Percentiles rank a stretch among this genome's conserved stretches.
phyloP scores from a whole-genome alignment of 139 green algal genomes.

The Trebouxia sp. region DNA sequence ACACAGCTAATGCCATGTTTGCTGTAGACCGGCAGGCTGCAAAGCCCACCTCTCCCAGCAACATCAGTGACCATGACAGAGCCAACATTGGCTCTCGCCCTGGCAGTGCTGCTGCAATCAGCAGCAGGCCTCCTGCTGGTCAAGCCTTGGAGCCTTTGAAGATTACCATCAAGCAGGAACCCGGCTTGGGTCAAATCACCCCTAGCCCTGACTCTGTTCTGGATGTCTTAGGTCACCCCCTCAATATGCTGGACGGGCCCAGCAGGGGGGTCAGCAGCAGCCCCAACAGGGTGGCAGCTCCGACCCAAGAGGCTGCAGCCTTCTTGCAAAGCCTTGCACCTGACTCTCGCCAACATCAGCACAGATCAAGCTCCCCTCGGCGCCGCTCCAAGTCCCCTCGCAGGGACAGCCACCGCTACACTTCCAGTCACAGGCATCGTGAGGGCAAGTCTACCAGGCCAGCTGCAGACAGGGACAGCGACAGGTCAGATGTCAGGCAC shows the following conservation, averaged over 20 bases:
- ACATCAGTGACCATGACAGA: slow-evolving; percentile 1
- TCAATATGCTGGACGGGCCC: neutral
- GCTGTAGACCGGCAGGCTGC: neutral
- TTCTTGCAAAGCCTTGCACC: neutral
- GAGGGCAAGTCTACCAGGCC: neutral
- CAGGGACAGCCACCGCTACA: neutral
- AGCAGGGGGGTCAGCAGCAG: slow-evolving; percentile 13
- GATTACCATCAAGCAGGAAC: slow-evolving; percentile 19
- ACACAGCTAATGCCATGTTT: neutral
- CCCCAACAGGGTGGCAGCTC: neutral
- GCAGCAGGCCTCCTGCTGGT: neutral
- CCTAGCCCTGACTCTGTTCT: slow-evolving; percentile 12
- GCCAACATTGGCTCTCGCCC: neutral
- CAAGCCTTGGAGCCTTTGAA: slow-evolving; percentile 1
- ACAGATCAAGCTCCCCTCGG: neutral
- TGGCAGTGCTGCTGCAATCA: neutral
- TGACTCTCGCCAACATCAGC: neutral
- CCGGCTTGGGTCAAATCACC: neutral
- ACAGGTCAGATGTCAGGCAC: neutral
- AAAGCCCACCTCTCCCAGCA: neutral
- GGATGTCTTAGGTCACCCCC: neutral
- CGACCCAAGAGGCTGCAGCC: neutral
- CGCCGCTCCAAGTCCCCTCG: neutral
- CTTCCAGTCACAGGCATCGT: neutral
- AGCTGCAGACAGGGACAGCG: neutral